Evolutionary conservation across 1,139 yeast species (phyloP).

Genomic region (Nakaseomyces nivariensis): DNA sequence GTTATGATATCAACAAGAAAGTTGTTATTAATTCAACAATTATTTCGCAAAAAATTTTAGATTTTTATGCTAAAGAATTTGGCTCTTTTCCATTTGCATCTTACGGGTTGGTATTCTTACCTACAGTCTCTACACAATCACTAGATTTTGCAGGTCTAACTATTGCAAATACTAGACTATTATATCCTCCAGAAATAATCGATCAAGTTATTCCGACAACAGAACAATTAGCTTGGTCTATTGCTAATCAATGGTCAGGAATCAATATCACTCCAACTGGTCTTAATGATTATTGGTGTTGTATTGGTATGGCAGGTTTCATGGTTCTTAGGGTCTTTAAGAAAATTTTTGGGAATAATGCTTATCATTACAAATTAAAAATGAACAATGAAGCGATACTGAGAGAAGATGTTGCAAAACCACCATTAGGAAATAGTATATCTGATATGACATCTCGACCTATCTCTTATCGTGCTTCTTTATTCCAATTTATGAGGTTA

Average conservation of each 20-base stretch:
- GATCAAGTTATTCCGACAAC: conserved; percentile 74
- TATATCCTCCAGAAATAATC: conserved; percentile 69
- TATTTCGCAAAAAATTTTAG: conserved; percentile 68
- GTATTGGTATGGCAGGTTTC: conserved; percentile 72
- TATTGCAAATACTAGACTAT: conserved; percentile 48
- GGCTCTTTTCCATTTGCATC: conserved; percentile 90
- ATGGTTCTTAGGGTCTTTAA: conserved; percentile 70
- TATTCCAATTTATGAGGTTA: conserved; percentile 52
- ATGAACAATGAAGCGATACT: conserved; percentile 56
- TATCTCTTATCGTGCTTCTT: conserved; percentile 29
- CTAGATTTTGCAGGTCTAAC: conserved; percentile 75
- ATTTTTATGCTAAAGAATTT: conserved; percentile 75
- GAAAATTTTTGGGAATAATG: conserved; percentile 73
- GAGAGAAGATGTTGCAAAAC: conserved; percentile 65
- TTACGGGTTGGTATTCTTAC: conserved; percentile 66
- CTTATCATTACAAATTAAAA: conserved; percentile 63
- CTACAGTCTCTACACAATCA: conserved; percentile 42
- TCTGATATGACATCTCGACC: conserved; percentile 57
- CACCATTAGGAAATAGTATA: conserved; percentile 66
- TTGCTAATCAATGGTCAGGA: conserved; percentile 92
- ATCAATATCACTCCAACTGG: conserved; percentile 78
- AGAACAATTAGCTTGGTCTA: conserved; percentile 53
- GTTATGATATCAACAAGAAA: conserved; percentile 33
- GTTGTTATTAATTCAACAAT: conserved; percentile 68
- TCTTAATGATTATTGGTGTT: conserved; percentile 85